Base-by-base conservation (phyloP, 345 rosid genomes). In the Raphanus sativus region DNA sequence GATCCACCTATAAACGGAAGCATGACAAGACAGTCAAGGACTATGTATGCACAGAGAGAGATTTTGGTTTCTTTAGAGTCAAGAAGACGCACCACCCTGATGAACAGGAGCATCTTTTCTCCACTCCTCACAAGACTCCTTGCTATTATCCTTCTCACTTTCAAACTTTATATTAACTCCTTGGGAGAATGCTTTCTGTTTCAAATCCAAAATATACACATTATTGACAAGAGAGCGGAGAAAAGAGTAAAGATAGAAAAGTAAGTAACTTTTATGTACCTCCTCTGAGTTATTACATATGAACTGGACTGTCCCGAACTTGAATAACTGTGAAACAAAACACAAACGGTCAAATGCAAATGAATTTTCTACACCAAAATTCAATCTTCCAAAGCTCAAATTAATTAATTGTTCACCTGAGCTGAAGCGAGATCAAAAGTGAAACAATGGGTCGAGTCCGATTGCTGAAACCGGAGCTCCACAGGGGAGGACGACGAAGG, bases 61-160 rank as follows among this genome's bases (percentile, higher is more conserved):
- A 29, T 3, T 29, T 29, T 29, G 32, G 32, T 29, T 29, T 29
- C 32, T 29, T 29, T 29, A 30, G 33, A 30, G 33, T 30, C 33
- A 30, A 30, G 33, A 30, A 30, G 33, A 30, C 32, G 33, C 33
- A 30, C 33, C n/a, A n/a, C 98, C 98, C 87, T 81, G 84, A 84
- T 64, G 77, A n/a, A n/a, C n/a, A 83, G 16, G 69, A 76, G 59
- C 80, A 76, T 85, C 84, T 67, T 86, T 85, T 87, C 87, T 89
- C 98, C 90, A 92, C 83, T 87, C 93, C 81, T 89, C 89, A 86
- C 88, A 94, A 84, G 92, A 95, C 74, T 82, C 81, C 76, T 70
- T 86, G 88, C 96, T n/a, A n/a, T n/a, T 84, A 77, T 89, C 97
- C 77, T 88, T 92, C 79, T 88, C 98, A 52, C 82, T 84, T 81